Conservation (phyloP, 2,329 filamentous ascomycete species). For the Claviceps humidiphila region DNA sequence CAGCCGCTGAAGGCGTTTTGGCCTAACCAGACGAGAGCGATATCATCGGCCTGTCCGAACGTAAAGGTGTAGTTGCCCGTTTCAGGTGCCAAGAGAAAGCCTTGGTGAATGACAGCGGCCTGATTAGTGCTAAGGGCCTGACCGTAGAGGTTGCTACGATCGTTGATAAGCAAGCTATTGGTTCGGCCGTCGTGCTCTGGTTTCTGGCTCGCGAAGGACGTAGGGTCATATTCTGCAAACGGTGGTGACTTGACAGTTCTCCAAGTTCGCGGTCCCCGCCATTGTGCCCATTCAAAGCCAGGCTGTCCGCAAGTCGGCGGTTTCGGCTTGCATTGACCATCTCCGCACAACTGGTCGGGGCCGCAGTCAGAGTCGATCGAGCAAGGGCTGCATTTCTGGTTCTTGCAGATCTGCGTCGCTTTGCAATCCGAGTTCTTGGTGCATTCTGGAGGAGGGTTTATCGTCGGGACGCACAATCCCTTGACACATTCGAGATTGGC, state of each 20-base stretch:
- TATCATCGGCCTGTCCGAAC: slow-evolving; percentile 8
- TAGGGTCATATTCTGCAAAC: slow-evolving; percentile 7
- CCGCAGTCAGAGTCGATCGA: slow-evolving; percentile 4
- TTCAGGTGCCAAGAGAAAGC: slow-evolving; percentile 7
- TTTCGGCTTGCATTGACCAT: slow-evolving; percentile 5
- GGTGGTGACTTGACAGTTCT: slow-evolving; percentile 7
- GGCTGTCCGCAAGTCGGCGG: slow-evolving; percentile 7
- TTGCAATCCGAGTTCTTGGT: slow-evolving; percentile 8
- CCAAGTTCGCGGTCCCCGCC: slow-evolving; percentile 5
- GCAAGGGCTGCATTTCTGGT: slow-evolving; percentile 6
- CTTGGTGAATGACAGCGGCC: slow-evolving; percentile 7
- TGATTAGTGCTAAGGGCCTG: slow-evolving; percentile 3
- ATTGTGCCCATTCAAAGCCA: slow-evolving; percentile 8
- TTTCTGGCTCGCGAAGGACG: slow-evolving; percentile 2
- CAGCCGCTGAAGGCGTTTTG: slow-evolving; percentile 6
- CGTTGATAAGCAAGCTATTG: slow-evolving; percentile 6
- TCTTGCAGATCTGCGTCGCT: slow-evolving; percentile 5
- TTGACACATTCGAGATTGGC: slow-evolving; percentile 3
- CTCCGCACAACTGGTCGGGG: slow-evolving; percentile 2
- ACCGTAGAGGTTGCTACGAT: slow-evolving; percentile 3
- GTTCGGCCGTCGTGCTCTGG: slow-evolving; percentile 6
- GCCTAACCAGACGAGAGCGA: slow-evolving; percentile 7
- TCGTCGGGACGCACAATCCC: slow-evolving; percentile 4
- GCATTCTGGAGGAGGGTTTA: slow-evolving; percentile 3
- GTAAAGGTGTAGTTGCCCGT: slow-evolving; percentile 7